Base-by-base conservation (phyloP, 495 filamentous ascomycete genomes). In the Filosporella fistucella region DNA sequence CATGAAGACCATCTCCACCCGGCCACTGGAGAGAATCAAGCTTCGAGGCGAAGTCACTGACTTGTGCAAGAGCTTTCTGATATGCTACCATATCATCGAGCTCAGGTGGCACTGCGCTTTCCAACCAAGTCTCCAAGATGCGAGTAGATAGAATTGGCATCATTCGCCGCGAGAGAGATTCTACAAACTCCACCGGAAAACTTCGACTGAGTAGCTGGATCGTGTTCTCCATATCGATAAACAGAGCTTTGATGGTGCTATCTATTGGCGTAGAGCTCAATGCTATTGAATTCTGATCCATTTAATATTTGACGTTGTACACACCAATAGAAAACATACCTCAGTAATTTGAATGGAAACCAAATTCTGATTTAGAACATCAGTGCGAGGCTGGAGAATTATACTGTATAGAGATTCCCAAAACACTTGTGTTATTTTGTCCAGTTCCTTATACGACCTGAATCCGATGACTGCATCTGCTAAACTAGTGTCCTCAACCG, bases 71-170 rank as follows among this genome's bases (percentile, higher is more conserved):
- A 1, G 80, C 71, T 1, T 69, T 65, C 55, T 89, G 77, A 57
- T 95, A 96, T 8, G 68, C 67, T 5, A 71, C 66, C 55, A 96
- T 76, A 12, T 81, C 83, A 20, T 72, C 68, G 1, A 95, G 68
- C 2, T 83, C 80, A 2, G 82, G 66, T 2, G 93, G 91, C 14
- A 98, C 81, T 0, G 80, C 74, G 22, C 81, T 76, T 17, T 86
- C 78, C 14, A 98, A 73, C 82, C 89, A 94, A 3, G 68, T 69
- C 8, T 75, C 71, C 38, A 87, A 85, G 3, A 94, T 70, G 10
- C 76, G 80, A 0, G 77, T 71, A 5, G 81, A 72, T 13, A 95
- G 61, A 47, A 66, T 68, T 1, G 85, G 81, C 54, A 94, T 76
- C 44, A 95, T 74, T 4, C 72, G 70, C 9, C 75, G 69, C 0